These are phyloP conservation scores for Pseudocercospora musae DNA, from an alignment of 2,329 filamentous ascomycete genomes.

Conservation along the genomic window DNA sequence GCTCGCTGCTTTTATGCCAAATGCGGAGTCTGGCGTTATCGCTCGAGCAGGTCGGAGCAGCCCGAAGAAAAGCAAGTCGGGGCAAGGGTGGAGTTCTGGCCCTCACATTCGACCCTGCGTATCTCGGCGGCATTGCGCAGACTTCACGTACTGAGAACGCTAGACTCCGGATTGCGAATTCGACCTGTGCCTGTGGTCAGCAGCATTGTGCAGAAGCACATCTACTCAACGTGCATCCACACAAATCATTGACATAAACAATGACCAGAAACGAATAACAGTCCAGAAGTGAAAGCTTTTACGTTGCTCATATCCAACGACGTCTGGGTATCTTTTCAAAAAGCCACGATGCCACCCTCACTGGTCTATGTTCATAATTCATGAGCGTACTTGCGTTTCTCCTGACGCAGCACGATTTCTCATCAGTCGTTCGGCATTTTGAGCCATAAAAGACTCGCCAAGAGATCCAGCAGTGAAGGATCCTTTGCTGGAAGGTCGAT, in stretches of 20 bases:
- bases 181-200: neutral
- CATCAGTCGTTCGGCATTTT: conserved; percentile 33
- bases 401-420: conserved; percentile 16
- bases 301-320: conserved; percentile 5
- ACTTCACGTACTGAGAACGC: neutral
- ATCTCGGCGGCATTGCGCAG: too few species aligned
- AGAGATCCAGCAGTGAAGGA: conserved; percentile 32
- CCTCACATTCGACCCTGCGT: too few species aligned
- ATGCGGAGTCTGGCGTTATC: neutral
- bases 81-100: too few species aligned
- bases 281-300: neutral
- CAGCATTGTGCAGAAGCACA: neutral
- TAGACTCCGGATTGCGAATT: neutral
- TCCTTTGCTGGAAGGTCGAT: conserved; percentile 21
- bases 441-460: conserved; percentile 37
- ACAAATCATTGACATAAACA: neutral
- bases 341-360: conserved; percentile 1
- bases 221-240: neutral
- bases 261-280: neutral
- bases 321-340: conserved; percentile 4
- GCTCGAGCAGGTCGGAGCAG: neutral
- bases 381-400: conserved; percentile 16
- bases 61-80: neutral
- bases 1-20: conserved; percentile 6
- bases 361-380: conserved; percentile 3